A percentile compares a stretch with the other conserved stretches of the same genome.
Evolutionary conservation across 148 eudicot species (phyloP).

Genomic region (Fagopyrum tataricum): DNA sequence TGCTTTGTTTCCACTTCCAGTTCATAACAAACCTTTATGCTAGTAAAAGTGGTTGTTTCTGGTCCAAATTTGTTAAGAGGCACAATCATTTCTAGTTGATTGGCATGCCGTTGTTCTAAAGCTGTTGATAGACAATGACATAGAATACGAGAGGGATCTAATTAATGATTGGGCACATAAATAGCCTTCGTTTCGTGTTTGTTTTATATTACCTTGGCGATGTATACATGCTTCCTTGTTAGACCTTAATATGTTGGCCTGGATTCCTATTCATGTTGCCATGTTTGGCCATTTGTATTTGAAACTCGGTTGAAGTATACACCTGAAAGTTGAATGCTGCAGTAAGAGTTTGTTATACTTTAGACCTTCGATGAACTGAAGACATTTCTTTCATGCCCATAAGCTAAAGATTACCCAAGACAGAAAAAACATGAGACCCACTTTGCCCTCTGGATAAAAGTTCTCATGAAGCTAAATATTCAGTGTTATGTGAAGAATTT

Average conservation of each 20-base stretch:
- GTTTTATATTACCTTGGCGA: background rate
- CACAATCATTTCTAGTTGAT: background rate
- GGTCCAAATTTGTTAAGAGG: background rate
- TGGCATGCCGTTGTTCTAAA: background rate
- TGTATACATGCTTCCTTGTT: background rate
- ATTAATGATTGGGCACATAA: background rate
- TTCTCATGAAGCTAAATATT: background rate
- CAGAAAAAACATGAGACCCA: background rate
- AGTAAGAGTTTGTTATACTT: background rate
- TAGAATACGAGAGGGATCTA: background rate
- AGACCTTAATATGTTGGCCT: background rate
- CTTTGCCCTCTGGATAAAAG: background rate
- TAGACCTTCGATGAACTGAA: background rate
- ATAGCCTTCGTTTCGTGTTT: background rate
- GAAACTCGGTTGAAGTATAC: background rate
- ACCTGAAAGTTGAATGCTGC: background rate
- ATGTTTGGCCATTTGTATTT: background rate
- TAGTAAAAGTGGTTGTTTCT: background rate
- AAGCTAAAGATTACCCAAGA: background rate
- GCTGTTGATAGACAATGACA: background rate
- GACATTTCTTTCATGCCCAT: background rate
- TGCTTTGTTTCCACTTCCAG: background rate
- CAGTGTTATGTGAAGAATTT: background rate
- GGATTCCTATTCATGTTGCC: background rate
- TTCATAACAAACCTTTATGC: background rate